Base-by-base conservation (phyloP, 2,329 filamentous ascomycete species). In the Drechmeria coniospora region DNA sequence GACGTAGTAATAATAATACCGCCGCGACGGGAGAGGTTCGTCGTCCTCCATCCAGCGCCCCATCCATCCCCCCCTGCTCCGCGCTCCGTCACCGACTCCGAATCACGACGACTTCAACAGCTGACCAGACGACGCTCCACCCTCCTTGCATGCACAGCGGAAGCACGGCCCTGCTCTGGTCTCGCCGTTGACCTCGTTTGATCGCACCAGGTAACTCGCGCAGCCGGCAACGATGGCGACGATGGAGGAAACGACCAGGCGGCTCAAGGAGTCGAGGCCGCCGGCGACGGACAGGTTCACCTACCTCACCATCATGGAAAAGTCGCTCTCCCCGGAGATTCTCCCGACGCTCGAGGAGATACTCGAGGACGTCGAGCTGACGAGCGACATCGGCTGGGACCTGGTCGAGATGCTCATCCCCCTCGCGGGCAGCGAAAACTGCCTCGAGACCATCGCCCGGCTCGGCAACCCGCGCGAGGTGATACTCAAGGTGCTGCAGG, bases 321-420 rank as follows among this genome's bases (percentile, higher is more conserved):
- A 79, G 50, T 76, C 79, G 39, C 59, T 84, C 25, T 72, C 65
- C 5, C 63, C 70, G 12, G 71, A 75, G 33, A 63, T 76, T 34
- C 57, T 87, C 23, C 74, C 78, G 1, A 56, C 68, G 4, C 61
- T 87, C 25, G 68, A 82, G 39, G 63, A 75, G 14, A 69, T 80
- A 20, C 60, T 82, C 12, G 69, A 79, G 47, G 72, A 81, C 59
- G 59, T 63, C 8, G 61, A 68, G 32, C 58, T 86, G 31, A 81
- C 79, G 3, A 68, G 68, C 34, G 77, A 82, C 31, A 84, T 87
- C 41, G 81, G 81, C 27, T 90, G 81, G 81, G 81, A 90, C 47
- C 57, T 87, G 28, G 75, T 90, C 14, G 75, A 79, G 45, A 69
- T 82, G 43, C 65, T 90, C 4, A 61, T 84, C 15, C 63, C 70